These are phyloP conservation scores for Adansonia gregorii DNA, from an alignment of 441 rosid genomes.

Conservation along the genomic window DNA sequence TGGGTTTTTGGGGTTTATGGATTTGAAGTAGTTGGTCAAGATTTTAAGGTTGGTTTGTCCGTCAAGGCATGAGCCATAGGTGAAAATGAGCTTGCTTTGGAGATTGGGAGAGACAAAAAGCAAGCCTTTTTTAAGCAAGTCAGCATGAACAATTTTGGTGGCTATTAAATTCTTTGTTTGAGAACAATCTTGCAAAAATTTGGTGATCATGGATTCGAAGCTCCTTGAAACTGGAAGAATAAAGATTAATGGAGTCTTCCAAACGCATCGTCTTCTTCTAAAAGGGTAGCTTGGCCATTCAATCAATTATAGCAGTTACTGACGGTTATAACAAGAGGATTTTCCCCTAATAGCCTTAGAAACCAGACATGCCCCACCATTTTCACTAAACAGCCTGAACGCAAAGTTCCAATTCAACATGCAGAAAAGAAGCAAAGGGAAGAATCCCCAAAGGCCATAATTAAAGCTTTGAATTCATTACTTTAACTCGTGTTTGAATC, in stretches of 20 bases:
- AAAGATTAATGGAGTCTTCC: neutral
- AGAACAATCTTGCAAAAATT: conserved; percentile 32
- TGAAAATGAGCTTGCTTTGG: conserved; percentile 40
- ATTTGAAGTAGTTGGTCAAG: conserved; percentile 43
- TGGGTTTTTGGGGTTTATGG: conserved; percentile 40
- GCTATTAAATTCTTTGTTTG: conserved; percentile 33
- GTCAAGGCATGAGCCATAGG: conserved; percentile 37
- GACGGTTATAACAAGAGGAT: neutral
- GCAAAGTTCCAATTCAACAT: too few species aligned
- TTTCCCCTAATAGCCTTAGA: neutral
- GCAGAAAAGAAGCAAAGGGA: too few species aligned
- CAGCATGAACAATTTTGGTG: conserved; percentile 40
- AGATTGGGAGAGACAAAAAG: conserved; percentile 32
- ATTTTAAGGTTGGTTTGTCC: conserved; percentile 29
- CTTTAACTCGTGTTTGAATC: conserved; percentile 49
- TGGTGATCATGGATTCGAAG: conserved; percentile 21
- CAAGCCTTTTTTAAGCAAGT: conserved; percentile 40
- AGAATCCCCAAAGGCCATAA: too few species aligned
- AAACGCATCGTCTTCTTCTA: neutral
- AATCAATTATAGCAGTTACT: neutral
- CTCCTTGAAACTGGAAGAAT: neutral
- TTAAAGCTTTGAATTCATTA: neutral
- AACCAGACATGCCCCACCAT: too few species aligned
- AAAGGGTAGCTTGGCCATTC: neutral
- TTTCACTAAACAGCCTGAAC: too few species aligned